These are phyloP conservation scores for Trypanosoma boissoni DNA, from an alignment of 208 protist genomes.

Conservation along the genomic window DNA sequence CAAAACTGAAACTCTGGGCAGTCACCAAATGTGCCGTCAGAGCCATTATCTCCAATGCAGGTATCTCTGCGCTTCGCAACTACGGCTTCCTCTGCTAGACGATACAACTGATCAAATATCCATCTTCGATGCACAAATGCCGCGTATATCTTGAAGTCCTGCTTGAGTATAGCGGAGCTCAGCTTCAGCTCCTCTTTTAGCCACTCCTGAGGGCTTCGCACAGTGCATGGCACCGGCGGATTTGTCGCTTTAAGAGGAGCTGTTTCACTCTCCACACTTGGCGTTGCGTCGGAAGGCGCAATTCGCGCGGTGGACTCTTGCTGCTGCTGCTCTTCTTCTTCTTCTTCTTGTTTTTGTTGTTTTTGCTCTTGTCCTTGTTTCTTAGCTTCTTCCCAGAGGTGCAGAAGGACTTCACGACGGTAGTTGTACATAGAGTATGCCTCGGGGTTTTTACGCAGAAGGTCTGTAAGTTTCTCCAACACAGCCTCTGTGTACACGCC, in stretches of 20 bases:
- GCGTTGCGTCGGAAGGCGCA: no score
- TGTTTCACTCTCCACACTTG: no score
- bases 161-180: conserved; percentile 52
- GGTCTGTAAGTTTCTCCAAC: conserved; percentile 30
- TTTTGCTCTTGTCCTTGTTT: not conserved
- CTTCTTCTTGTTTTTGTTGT: not conserved
- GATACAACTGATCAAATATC: conserved; percentile 57
- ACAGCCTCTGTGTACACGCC: conserved; percentile 29
- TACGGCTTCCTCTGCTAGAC: conserved; percentile 29
- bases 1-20: conserved; percentile 18
- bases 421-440: conserved; percentile 86
- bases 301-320: no score
- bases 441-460: conserved; percentile 71
- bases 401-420: conserved; percentile 37
- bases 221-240: not conserved
- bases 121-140: conserved; percentile 85
- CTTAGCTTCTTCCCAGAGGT: conserved; percentile 19
- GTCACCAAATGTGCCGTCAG: not conserved
- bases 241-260: not conserved
- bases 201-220: conserved; percentile 14
- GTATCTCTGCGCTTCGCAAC: no score
- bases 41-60: no score
- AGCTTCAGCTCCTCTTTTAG: conserved; percentile 63
- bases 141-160: conserved; percentile 85
- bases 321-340: not conserved